Base-by-base conservation (phyloP, 352 stramenopile species). In the Elongisporangium anandrum region DNA sequence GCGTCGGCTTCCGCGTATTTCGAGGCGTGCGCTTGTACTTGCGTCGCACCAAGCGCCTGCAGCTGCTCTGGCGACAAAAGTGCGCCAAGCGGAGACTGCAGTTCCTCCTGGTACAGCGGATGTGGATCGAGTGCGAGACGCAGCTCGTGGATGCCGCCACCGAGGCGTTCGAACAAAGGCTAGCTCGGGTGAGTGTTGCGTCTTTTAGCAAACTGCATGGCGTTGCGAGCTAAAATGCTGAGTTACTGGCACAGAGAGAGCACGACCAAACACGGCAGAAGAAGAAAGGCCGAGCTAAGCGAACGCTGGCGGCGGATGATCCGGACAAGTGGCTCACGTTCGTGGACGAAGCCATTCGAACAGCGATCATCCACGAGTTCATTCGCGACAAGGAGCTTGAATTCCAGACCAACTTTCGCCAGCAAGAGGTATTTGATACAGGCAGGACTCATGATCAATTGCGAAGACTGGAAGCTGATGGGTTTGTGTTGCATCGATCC, bases 371-470 rank as follows among this genome's bases (percentile, higher is more conserved):
- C 49, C 51, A 63, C 16, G 68, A 73, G 39, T 84, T 75, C 23
- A 34, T 88, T 16, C 56, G 62, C 8, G 66, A 76, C 52, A 61
- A 69, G 49, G 73, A 85, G 57, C 56, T 55, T 1, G 75, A 79
- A 16, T 87, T 68, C 50, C 51, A 47, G 16, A 48, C 52, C 8
- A 54, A 50, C 15, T 89, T 87, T 56, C 75, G 77, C 1, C 61
- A 70, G 16, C 79, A 87, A 68, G 77, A 89, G 67, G 68, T 81
- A n/a, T n/a, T n/a, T n/a, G n/a, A n/a, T n/a, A n/a, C n/a, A n/a
- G n/a, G n/a, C n/a, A n/a, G n/a, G n/a, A n/a, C n/a, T n/a, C n/a
- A n/a, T n/a, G n/a, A n/a, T n/a, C n/a, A n/a, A n/a, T n/a, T n/a
- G n/a, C n/a, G n/a, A 49, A 52, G 52, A 16, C 53, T 53, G 21